These are phyloP conservation scores for Rhynchospora pubera DNA, from an alignment of 176 grass and related monocot species.

Conservation along the genomic window DNA sequence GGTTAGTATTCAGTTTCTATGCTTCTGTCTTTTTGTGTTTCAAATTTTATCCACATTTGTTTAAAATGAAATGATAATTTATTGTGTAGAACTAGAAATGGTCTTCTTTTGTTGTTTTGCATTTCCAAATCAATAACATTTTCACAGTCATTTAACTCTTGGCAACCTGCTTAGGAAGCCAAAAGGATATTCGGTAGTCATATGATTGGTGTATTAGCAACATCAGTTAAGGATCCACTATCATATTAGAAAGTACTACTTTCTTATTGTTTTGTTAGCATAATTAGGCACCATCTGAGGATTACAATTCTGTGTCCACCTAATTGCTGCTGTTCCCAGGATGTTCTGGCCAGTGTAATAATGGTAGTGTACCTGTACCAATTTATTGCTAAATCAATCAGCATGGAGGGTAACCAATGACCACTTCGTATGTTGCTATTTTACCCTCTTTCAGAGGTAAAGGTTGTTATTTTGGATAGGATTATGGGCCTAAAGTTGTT, in stretches of 20 bases:
- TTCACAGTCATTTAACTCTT: neutral
- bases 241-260: neutral
- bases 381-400: neutral
- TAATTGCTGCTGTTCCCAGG: neutral
- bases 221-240: neutral
- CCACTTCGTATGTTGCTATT: neutral
- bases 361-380: neutral
- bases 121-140: conserved; percentile 19
- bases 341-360: neutral
- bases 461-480: neutral
- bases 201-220: neutral
- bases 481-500: neutral
- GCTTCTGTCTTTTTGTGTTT: neutral
- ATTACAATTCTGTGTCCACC: neutral
- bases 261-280: neutral
- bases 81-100: conserved; percentile 10
- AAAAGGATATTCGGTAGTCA: neutral
- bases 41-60: neutral
- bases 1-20: conserved; percentile 18
- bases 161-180: neutral
- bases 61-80: conserved; percentile 6
- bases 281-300: neutral
- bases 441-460: neutral
- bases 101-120: neutral
- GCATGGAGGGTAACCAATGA: neutral